These are phyloP conservation scores for Colletotrichum horii DNA, from an alignment of 2,329 filamentous ascomycete species.

Conservation along the genomic window DNA sequence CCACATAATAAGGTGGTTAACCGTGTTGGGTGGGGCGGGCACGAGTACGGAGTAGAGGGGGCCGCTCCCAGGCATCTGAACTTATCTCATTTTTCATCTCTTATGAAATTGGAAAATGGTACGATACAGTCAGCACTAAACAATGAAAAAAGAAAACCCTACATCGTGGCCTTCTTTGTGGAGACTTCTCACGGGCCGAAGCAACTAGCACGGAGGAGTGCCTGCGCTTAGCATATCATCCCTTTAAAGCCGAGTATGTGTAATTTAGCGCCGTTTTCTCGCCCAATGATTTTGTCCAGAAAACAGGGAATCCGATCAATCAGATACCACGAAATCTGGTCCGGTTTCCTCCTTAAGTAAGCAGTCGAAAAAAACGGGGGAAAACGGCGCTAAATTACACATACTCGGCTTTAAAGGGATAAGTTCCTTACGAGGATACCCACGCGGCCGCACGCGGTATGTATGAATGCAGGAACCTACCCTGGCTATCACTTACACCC, in stretches of 20 bases:
- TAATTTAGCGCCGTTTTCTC: too few species aligned
- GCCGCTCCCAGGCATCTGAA: background rate
- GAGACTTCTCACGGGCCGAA: background rate
- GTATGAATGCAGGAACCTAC: background rate
- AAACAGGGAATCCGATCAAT: too few species aligned
- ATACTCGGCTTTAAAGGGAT: too few species aligned
- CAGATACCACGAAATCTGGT: too few species aligned
- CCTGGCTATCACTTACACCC: background rate
- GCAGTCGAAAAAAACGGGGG: too few species aligned
- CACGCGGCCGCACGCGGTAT: background rate
- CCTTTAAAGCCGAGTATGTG: too few species aligned
- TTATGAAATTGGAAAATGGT: background rate
- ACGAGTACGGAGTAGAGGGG: background rate
- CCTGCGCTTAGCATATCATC: background rate
- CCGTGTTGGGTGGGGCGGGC: background rate
- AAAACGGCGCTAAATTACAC: too few species aligned
- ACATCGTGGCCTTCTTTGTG: background rate
- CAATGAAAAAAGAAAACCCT: background rate
- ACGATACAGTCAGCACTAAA: background rate
- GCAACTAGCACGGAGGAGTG: background rate
- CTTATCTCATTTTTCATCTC: background rate
- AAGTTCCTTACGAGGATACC: background rate
- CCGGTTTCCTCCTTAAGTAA: too few species aligned
- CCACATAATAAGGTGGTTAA: background rate
- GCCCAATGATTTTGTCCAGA: too few species aligned